Percentiles rank a stretch among this genome's conserved stretches.
phyloP scores from a whole-genome alignment of 2,329 filamentous ascomycete species.

The Chaetoscypha palmicola region DNA sequence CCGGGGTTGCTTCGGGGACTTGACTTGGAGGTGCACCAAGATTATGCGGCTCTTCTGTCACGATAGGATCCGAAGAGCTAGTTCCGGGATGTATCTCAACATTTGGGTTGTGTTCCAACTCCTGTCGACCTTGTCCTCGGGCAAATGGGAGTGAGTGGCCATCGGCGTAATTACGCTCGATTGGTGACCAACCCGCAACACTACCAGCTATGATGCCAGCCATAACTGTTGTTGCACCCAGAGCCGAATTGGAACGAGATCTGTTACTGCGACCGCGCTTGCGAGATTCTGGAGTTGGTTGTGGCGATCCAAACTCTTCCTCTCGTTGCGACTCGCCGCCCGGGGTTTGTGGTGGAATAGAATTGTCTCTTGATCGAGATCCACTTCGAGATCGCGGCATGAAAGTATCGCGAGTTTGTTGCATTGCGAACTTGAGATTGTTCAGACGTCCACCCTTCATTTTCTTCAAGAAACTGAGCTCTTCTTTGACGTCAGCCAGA shows the following conservation, averaged over 20 bases:
- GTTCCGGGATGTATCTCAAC: slow-evolving; percentile 44
- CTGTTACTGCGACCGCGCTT: slow-evolving; percentile 61
- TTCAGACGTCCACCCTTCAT: slow-evolving; percentile 78
- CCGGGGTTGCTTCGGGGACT: slow-evolving; percentile 19
- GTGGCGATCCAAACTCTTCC: slow-evolving; percentile 42
- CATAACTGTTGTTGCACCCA: slow-evolving; percentile 72
- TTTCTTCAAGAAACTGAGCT: slow-evolving; percentile 72
- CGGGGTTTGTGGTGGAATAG: slow-evolving; percentile 61
- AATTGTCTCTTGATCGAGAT: slow-evolving; percentile 57
- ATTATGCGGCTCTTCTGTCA: slow-evolving; percentile 35
- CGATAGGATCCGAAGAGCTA: slow-evolving; percentile 39
- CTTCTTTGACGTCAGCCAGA: slow-evolving; percentile 68
- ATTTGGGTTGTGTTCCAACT: slow-evolving; percentile 37
- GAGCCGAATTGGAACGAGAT: slow-evolving; percentile 58
- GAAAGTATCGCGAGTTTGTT: slow-evolving; percentile 67
- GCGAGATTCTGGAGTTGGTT: slow-evolving; percentile 52
- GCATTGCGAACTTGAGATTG: slow-evolving; percentile 70
- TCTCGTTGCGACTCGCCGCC: slow-evolving; percentile 42
- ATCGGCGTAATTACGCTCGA: slow-evolving; percentile 45
- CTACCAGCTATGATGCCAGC: slow-evolving; percentile 75
- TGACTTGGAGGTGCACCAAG: slow-evolving; percentile 27
- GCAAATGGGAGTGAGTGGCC: slow-evolving; percentile 27
- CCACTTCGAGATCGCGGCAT: slow-evolving; percentile 55
- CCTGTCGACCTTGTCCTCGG: slow-evolving; percentile 25
- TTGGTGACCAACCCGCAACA: slow-evolving; percentile 71